Conservation (phyloP, 2,329 filamentous ascomycete genomes). For the Lasiodiplodia gonubiensis region DNA sequence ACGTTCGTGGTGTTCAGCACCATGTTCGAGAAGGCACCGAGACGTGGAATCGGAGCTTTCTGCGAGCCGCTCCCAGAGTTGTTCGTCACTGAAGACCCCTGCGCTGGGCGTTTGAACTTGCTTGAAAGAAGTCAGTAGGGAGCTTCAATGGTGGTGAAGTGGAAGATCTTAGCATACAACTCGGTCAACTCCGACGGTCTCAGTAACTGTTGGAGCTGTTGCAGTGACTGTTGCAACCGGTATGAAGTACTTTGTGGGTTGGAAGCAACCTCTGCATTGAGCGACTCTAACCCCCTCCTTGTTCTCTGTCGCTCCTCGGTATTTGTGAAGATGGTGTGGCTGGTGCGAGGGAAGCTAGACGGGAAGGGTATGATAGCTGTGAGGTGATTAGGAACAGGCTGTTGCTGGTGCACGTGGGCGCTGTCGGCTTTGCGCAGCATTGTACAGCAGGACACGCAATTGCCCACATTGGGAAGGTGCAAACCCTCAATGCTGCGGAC, state of each 20-base stretch:
- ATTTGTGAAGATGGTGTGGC: constrained; percentile 44
- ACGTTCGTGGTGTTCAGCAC: constrained; percentile 53
- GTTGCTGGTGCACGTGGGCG: constrained; percentile 26
- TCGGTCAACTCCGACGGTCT: constrained; percentile 72
- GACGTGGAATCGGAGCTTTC: constrained; percentile 30
- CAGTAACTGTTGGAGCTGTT: constrained; percentile 76
- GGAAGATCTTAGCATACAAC: constrained; percentile 58
- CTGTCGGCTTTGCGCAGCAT: not conserved
- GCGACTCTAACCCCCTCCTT: constrained; percentile 63
- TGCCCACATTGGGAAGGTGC: not conserved
- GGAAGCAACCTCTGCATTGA: constrained; percentile 71
- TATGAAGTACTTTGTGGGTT: constrained; percentile 64
- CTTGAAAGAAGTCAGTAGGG: not conserved
- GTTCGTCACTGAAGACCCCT: constrained; percentile 34
- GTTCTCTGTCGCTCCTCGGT: constrained; percentile 56
- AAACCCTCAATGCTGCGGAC: not conserved
- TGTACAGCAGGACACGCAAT: constrained; percentile 17
- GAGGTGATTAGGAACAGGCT: constrained; percentile 14
- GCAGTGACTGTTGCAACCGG: constrained; percentile 72
- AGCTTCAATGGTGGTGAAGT: not conserved
- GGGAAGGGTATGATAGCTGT: constrained; percentile 55
- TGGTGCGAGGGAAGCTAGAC: constrained; percentile 47
- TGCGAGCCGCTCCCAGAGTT: constrained; percentile 4
- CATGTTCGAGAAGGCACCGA: constrained; percentile 62
- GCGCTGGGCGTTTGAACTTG: constrained; percentile 38